Evolutionary conservation across 148 eudicot genomes (phyloP).

Genomic region (Camellia sinensis): DNA sequence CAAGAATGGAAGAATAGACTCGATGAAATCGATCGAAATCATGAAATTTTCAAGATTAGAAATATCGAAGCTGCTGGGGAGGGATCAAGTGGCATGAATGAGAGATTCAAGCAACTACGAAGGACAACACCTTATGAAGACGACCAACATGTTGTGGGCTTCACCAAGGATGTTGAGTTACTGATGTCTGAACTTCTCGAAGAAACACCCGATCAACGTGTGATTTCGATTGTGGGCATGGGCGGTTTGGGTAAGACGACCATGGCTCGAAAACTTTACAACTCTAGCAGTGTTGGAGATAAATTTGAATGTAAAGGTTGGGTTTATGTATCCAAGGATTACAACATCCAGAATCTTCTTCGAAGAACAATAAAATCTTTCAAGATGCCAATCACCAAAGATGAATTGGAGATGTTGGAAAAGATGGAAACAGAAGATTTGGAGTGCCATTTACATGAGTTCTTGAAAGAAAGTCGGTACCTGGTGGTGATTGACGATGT

Average conservation of each 20-base stretch:
- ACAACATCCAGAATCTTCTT: neutral
- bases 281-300: accelerated
- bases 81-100: too few species aligned
- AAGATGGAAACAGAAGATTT: conserved; percentile 6
- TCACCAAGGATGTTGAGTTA: too few species aligned
- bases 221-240: neutral
- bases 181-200: neutral
- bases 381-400: neutral
- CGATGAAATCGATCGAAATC: too few species aligned
- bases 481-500: conserved; percentile 17
- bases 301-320: neutral
- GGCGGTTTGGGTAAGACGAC: neutral
- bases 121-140: too few species aligned
- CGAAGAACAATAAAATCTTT: conserved; percentile 2
- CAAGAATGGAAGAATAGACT: too few species aligned
- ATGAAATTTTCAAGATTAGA: too few species aligned
- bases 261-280: neutral
- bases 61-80: too few species aligned
- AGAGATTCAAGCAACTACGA: too few species aligned
- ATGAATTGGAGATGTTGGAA: neutral
- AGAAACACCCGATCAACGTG: neutral
- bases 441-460: neutral
- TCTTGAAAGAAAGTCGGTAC: neutral
- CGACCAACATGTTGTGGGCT: too few species aligned
- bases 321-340: neutral